These are phyloP conservation scores for Trichosporon ovoides DNA, from an alignment of 1,284 basidiomycete species.

Conservation along the genomic window DNA sequence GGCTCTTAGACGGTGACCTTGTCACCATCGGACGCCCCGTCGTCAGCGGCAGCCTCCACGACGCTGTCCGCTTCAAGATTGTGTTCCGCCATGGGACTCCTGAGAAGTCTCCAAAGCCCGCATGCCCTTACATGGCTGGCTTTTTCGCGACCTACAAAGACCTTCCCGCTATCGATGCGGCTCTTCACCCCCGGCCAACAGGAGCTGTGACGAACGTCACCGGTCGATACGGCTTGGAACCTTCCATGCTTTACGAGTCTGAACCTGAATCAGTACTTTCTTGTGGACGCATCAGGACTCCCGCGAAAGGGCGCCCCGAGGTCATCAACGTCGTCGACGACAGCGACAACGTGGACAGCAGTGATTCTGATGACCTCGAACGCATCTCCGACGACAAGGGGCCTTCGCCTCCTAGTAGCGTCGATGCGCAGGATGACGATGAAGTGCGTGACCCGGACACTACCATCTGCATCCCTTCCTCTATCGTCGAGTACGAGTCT, in stretches of 20 bases:
- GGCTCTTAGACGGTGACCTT: conserved; percentile 24
- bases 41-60: neutral
- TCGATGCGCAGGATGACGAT: neutral
- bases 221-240: conserved; percentile 14
- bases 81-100: neutral
- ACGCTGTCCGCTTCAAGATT: conserved; percentile 5
- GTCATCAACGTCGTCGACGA: conserved; percentile 1
- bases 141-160: neutral
- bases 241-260: conserved; percentile 15
- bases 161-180: neutral
- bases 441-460: neutral
- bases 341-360: neutral
- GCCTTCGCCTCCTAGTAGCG: neutral
- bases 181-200: neutral
- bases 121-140: neutral
- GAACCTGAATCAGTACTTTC: conserved; percentile 14
- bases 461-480: conserved; percentile 1
- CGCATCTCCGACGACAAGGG: neutral
- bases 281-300: neutral
- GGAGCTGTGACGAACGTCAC: neutral
- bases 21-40: conserved; percentile 43
- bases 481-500: neutral
- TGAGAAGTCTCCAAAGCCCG: neutral
- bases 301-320: neutral
- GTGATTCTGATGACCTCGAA: neutral